Evolutionary conservation across 768 basidiomycete species (phyloP), one percentile per base, ranked within the genome.

Genomic region (Tubosaeta brunneosetosa): DNA sequence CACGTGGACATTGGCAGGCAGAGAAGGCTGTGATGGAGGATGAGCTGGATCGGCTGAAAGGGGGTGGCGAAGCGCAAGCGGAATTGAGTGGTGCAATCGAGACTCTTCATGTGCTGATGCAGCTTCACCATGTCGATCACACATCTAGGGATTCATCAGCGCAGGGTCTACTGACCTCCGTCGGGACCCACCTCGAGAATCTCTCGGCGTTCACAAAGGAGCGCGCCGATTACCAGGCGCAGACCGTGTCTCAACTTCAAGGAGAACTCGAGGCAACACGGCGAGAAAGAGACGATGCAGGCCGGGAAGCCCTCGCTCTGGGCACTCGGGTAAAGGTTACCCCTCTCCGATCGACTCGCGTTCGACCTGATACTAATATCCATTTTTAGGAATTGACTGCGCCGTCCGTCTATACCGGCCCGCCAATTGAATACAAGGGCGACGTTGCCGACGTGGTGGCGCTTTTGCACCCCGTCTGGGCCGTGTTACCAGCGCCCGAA

Each of bases 401-500:
- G 11, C 47, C 63, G 49, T 64, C 68, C 19, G 25, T 58, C 43
- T 33, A 62, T 45, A 58, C 44, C 46, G 60, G 63, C 22, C 70
- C 69, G 5, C 60, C 66, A 52, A 57, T 66, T 55, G 55, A 65
- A 61, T 58, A 61, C 62, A 58, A 66, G 54, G 66, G 73, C 4
- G 84, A 85, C 43, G 74, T 80, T 16, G 73, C 75, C 25, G 76
- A 78, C 7, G 74, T 91, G 55, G 74, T 83, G 34, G 74, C 83
- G 6, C 66, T 85, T 19, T 78, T 95, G 29, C 78, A 78, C 47
- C 82, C 88, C 10, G 61, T 95, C 22, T 98, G 93, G 92, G 70
- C 77, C 5, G 75, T 86, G 37, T 79, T 97, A 0, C 94, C 94
- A 11, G 88, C 91, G 2, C 84, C 89, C 10, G 90, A 94, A 69